Conservation (phyloP, 768 basidiomycete genomes). For the Termitomyces sp. region DNA sequence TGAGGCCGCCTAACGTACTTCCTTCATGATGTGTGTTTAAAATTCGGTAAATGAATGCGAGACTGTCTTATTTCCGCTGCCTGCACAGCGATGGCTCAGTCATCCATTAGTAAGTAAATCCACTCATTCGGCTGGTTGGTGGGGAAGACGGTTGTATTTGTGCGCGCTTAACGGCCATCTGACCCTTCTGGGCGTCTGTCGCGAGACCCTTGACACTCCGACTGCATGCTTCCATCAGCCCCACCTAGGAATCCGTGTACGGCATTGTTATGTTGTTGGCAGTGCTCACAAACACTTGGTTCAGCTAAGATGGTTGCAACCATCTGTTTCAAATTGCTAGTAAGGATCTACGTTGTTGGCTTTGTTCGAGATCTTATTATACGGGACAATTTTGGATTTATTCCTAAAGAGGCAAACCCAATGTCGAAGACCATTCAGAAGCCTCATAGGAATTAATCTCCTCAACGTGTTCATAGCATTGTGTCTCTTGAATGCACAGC, state of each 20-base stretch:
- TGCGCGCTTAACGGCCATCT: constrained; percentile 8
- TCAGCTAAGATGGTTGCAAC: constrained; percentile 1
- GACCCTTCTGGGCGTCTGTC: constrained; percentile 2
- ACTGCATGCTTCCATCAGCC: neutral
- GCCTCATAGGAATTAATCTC: neutral
- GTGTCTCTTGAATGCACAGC: neutral
- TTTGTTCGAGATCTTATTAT: neutral
- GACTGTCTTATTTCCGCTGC: neutral
- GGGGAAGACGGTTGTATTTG: neutral
- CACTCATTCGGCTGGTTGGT: neutral
- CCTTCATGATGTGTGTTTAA: neutral
- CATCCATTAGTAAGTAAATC: neutral
- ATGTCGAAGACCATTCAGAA: neutral
- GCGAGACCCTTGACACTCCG: constrained; percentile 11
- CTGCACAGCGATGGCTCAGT: constrained; percentile 6
- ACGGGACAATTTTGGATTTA: neutral
- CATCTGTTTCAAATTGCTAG: constrained; percentile 5
- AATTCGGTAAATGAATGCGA: neutral
- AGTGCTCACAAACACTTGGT: constrained; percentile 1
- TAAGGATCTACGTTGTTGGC: neutral
- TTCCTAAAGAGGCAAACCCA: neutral
- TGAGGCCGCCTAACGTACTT: constrained; percentile 36
- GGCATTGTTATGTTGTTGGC: constrained; percentile 9
- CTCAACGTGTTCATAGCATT: neutral
- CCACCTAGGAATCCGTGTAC: constrained; percentile 4